phyloP scores from a whole-genome alignment of 768 basidiomycete species.

The Hemileccinum impolitum region DNA sequence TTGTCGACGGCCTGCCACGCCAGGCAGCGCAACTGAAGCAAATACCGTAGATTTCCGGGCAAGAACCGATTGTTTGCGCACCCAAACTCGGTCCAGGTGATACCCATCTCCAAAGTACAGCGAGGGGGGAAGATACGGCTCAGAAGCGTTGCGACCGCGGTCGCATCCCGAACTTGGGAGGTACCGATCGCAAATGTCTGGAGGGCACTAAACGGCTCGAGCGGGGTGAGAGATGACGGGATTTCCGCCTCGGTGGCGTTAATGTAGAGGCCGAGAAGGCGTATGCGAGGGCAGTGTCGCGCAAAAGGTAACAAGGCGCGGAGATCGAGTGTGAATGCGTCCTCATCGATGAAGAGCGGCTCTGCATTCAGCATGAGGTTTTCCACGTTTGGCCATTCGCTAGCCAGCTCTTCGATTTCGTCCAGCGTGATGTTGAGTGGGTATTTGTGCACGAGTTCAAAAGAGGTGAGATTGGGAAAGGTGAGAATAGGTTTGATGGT shows the following conservation, averaged over 20 bases:
- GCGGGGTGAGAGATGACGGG: neutral
- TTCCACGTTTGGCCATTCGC: slow-evolving; percentile 44
- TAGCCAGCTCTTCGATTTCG: slow-evolving; percentile 46
- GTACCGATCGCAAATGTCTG: slow-evolving; percentile 45
- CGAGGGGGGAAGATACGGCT: slow-evolving; percentile 46
- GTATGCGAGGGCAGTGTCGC: slow-evolving; percentile 36
- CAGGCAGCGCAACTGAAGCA: slow-evolving; percentile 23
- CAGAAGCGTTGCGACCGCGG: slow-evolving; percentile 49
- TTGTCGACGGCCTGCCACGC: slow-evolving; percentile 43
- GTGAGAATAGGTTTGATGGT: slow-evolving; percentile 36
- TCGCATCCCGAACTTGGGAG: slow-evolving; percentile 42
- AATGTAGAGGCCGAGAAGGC: slow-evolving; percentile 36
- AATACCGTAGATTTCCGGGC: neutral
- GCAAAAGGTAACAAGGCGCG: slow-evolving; percentile 40
- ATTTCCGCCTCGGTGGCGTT: slow-evolving; percentile 29
- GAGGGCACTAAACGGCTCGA: slow-evolving; percentile 22
- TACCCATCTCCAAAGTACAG: slow-evolving; percentile 42
- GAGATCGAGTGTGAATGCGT: slow-evolving; percentile 32
- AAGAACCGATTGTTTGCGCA: slow-evolving; percentile 11
- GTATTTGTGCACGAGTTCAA: slow-evolving; percentile 31
- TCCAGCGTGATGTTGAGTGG: slow-evolving; percentile 34
- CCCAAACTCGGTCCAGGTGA: slow-evolving; percentile 43
- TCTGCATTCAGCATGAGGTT: slow-evolving; percentile 46
- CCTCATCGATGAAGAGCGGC: slow-evolving; percentile 31
- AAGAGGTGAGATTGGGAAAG: slow-evolving; percentile 30